Evolutionary conservation across 345 rosid genomes (phyloP).

Genomic region (Gossypioides kirkii): DNA sequence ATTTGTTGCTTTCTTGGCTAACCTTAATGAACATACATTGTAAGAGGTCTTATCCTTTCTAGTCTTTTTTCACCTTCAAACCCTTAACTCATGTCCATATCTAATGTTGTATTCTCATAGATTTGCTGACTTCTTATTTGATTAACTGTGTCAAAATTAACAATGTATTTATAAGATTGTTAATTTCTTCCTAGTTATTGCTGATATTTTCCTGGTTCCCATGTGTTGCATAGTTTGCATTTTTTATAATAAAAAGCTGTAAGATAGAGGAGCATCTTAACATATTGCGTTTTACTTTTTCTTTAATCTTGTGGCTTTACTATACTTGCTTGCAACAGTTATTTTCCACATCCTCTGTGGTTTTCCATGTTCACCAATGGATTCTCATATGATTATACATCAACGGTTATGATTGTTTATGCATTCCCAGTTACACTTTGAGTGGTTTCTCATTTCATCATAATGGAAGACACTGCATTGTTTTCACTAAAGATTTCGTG

Average conservation of each 20-base stretch:
- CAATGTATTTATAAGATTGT: neutral
- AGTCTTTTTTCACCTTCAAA: neutral
- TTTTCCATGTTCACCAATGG: neutral
- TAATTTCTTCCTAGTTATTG: conserved; percentile 2
- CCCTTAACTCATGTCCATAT: neutral
- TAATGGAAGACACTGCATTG: conserved; percentile 1
- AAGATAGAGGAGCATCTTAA: neutral
- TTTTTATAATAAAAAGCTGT: neutral
- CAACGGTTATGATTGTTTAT: neutral
- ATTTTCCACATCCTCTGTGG: neutral
- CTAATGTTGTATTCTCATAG: neutral
- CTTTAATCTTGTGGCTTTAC: neutral
- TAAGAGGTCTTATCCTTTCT: neutral
- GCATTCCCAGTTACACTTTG: neutral
- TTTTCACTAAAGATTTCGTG: neutral
- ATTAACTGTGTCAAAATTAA: neutral
- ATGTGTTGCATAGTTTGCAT: neutral
- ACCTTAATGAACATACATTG: neutral
- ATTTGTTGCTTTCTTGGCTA: conserved; percentile 5
- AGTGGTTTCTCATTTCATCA: neutral
- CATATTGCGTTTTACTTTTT: neutral
- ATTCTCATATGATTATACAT: neutral
- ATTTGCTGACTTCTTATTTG: conserved; percentile 7
- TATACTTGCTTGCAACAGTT: neutral
- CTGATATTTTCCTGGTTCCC: neutral